phyloP scores from a whole-genome alignment of 306 rosid genomes.

The Prunus padus region DNA sequence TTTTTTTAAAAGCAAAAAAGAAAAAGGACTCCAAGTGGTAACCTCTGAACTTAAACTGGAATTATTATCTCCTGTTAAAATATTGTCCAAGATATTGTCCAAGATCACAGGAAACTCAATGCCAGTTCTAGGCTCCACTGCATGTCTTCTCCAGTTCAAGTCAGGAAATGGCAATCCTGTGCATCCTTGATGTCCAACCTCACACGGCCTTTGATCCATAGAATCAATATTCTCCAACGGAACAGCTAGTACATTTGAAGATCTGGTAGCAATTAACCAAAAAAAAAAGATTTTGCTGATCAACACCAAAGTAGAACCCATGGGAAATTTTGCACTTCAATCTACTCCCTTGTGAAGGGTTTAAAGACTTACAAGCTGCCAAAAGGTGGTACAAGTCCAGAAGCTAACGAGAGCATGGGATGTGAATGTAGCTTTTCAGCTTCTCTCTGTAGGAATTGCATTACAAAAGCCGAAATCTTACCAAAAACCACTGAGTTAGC shows the following conservation, averaged over 20 bases:
- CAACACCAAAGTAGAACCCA: background rate
- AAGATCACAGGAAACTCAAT: constrained; percentile 78
- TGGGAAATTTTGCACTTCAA: background rate
- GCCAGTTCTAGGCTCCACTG: constrained; percentile 86
- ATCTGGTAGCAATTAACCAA: constrained; percentile 42
- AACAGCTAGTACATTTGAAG: constrained; percentile 62
- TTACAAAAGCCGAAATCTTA: constrained; percentile 50
- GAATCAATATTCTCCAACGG: constrained; percentile 50
- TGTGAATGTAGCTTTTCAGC: constrained; percentile 47
- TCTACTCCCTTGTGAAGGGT: constrained; percentile 17
- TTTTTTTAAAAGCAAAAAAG: background rate
- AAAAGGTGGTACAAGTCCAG: constrained; percentile 75
- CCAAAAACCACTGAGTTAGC: constrained; percentile 31
- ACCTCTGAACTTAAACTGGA: constrained; percentile 72
- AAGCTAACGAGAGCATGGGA: constrained; percentile 62
- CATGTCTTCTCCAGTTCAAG: constrained; percentile 54
- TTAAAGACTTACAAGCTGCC: constrained; percentile 60
- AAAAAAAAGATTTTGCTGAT: constrained; percentile 14
- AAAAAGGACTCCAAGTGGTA: constrained; percentile 21
- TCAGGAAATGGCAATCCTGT: constrained; percentile 40
- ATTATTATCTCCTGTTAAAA: constrained; percentile 44
- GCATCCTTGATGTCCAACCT: constrained; percentile 54
- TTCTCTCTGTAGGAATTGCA: constrained; percentile 52
- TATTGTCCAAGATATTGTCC: constrained; percentile 51
- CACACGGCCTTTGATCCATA: constrained; percentile 54